Evolutionary conservation across 2,329 filamentous ascomycete species (phyloP), one percentile per base, ranked within the genome.

Genomic region (Berkeleyomyces basicola): DNA sequence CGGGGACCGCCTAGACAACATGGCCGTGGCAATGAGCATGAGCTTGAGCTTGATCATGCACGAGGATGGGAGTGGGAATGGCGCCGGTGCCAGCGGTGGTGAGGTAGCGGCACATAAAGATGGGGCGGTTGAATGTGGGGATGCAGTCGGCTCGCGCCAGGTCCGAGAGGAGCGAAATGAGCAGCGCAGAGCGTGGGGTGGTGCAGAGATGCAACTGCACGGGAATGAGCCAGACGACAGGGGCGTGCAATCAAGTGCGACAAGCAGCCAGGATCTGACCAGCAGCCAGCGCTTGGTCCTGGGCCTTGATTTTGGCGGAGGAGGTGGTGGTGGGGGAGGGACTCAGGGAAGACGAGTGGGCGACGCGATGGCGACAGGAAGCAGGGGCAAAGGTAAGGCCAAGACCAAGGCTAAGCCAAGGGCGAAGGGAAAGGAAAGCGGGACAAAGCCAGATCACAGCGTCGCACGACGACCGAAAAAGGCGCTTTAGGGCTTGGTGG

Each of bases 251-350:
- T 7, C 31, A 46, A 40, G 33, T 39, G 7, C n/a, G 11, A 10
- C 23, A 23, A 59, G 47, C 55, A 61, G 63, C 36, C 59, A 59
- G 39, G 16, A 11, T 7, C 10, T 43, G 7, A 57, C 62, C n/a
- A 61, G 51, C 11, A 61, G 59, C 23, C 59, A 64, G 16, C 59
- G 59, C 16, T 44, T 64, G 31, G 43, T 64, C 16, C 44, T 64
- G 14, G 47, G 49, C 39, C 61, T 64, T 36, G 63, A 64, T 44
- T 61, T 58, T 31, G 61, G 59, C 16, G 37, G 42, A 5, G n/a
- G 9, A 14, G 14, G 47, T 10, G 47, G 10, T 7, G 47, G 47
- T 23, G n/a, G 47, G 33, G 5, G 10, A 40, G 43, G 36, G 23
- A 46, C 39, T 11, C 42, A 37, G 39, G 59, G 36, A 51, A 42